These are phyloP conservation scores for Funneliformis geosporum DNA, from an alignment of 192 early-diverging fungal species.

Conservation along the genomic window DNA sequence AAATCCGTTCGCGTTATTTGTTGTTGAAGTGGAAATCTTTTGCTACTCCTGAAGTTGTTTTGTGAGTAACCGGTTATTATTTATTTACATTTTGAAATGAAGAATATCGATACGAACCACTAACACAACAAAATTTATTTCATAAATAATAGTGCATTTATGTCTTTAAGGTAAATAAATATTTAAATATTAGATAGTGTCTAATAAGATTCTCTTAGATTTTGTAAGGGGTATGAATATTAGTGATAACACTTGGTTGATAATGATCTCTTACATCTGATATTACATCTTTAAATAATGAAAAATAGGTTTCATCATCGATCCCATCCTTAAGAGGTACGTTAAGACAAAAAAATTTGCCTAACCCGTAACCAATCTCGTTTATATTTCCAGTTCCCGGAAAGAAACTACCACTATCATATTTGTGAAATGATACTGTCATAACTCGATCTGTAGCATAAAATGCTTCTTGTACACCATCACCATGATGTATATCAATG, in stretches of 20 bases:
- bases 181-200: too few species aligned
- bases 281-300: conserved; percentile 77
- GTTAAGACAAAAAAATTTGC: conserved; percentile 86
- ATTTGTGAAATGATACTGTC: conserved; percentile 97
- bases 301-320: conserved; percentile 80
- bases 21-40: too few species aligned
- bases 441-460: conserved; percentile 87
- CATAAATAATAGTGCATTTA: too few species aligned
- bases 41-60: too few species aligned
- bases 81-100: too few species aligned
- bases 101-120: too few species aligned
- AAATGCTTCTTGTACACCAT: conserved; percentile 98
- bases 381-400: conserved; percentile 84
- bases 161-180: too few species aligned
- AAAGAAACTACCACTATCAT: conserved; percentile 84
- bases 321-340: conserved; percentile 87
- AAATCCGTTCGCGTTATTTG: too few species aligned
- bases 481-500: conserved; percentile 97
- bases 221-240: too few species aligned
- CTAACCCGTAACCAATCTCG: conserved; percentile 76
- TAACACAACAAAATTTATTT: too few species aligned
- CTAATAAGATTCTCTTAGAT: too few species aligned
- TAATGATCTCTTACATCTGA: conserved; percentile 69
- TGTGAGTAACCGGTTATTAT: too few species aligned
- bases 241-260: conserved; percentile 77